Base-by-base conservation (phyloP, 2,329 filamentous ascomycete species). In the Phyllosticta citribraziliensis region DNA sequence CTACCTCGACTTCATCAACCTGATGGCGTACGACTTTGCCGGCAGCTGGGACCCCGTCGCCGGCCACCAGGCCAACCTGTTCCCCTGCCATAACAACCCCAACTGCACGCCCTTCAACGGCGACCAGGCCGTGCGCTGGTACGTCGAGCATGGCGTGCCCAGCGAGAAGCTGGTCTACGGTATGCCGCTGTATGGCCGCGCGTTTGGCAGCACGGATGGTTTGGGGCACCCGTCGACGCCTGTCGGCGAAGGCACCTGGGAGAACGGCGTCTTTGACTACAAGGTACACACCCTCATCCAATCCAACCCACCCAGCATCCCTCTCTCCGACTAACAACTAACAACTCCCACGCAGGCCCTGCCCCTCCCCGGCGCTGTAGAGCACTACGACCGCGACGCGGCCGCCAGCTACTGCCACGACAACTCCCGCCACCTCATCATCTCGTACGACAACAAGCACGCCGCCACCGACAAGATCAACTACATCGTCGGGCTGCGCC, bases 111-210 rank as follows among this genome's bases (percentile, higher is more conserved):
- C 91, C 0, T 96, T 92, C 76, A 90, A 83, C 74, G 89, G 88
- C 2, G 78, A 83, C 3, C 78, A 80, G 0, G 91, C 92, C 0
- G 76, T 97, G 6, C 76, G 84, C 12, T 80, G 84, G 67, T 97
- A 97, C 76, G 77, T 82, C 17, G 70, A 75, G 1, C 80, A 81
- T 3, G 77, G 78, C 6, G 85, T 97, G 0, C 70, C 80, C 0
- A 71, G 85, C 0, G 70, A 79, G 63, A 97, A 96, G 75, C 84
- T 97, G 59, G 88, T 96, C 2, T 74, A 97, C 14, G 92, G 93
- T 2, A 93, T 97, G 88, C 92, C 93, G 2, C 78, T 97, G 12
- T 97, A 97, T 71, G 93, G 93, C 1, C 88, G 91, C 40, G 85
- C 89, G 0, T 97, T 97, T 72, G 80, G 85, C 66, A 83, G 85